These are phyloP conservation scores for Neurospora sp. DNA, from an alignment of 495 filamentous ascomycete species.

Conservation along the genomic window DNA sequence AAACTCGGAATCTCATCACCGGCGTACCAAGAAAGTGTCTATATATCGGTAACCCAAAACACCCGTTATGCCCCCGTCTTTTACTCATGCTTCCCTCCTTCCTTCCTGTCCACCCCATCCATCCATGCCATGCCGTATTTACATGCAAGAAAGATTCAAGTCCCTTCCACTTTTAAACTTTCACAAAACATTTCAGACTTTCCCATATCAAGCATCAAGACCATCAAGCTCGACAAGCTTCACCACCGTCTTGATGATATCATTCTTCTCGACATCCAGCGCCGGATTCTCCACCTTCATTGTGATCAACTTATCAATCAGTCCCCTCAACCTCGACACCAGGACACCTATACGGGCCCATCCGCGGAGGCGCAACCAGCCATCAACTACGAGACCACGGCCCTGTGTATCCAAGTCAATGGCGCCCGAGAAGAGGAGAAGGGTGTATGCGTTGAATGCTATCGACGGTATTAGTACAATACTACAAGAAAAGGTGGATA, in stretches of 20 bases:
- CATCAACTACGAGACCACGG: constrained; percentile 82
- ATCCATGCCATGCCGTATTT: background rate
- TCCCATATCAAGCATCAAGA: constrained; percentile 45
- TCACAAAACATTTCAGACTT: background rate
- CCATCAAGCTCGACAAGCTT: constrained; percentile 81
- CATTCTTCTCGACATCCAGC: constrained; percentile 35
- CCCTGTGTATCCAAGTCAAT: constrained; percentile 82
- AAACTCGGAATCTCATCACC: background rate
- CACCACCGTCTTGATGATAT: constrained; percentile 67
- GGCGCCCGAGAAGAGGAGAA: constrained; percentile 81
- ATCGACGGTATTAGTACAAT: background rate
- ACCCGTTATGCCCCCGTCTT: background rate
- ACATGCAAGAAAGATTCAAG: background rate
- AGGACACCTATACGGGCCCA: constrained; percentile 94
- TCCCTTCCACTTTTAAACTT: too few relatives aligned
- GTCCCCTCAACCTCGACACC: constrained; percentile 67
- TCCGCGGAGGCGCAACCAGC: constrained; percentile 80
- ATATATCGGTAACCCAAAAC: background rate
- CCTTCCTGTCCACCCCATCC: background rate
- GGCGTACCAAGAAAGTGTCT: background rate
- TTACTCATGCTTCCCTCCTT: background rate
- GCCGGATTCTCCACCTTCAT: constrained; percentile 68
- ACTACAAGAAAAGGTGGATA: background rate
- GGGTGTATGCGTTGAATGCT: constrained; percentile 86
- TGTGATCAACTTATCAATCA: constrained; percentile 78